Base-by-base conservation (phyloP, 2,329 filamentous ascomycete species). In the Cadophora gregata region DNA sequence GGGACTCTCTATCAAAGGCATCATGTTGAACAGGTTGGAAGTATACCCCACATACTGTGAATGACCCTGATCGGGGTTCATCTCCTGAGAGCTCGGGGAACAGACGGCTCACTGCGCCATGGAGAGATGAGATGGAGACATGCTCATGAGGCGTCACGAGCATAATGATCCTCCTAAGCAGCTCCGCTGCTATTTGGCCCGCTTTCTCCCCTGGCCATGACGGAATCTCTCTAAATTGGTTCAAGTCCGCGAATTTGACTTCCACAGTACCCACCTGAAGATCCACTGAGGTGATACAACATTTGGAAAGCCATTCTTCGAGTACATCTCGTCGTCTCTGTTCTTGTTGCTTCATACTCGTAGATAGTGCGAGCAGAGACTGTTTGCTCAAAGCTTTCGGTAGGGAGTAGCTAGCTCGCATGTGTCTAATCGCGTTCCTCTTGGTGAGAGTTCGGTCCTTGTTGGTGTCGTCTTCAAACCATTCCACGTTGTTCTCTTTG, bases 381-480 rank as follows among this genome's bases (percentile, higher is more conserved):
- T 84, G 80, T 63, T 88, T 88, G 68, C 86, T 86, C 2, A 98
- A 79, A 0, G 93, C 93, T 10, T 77, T 77, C 0, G 96, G 95
- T 4, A 98, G 80, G 2, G 77, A 75, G 66, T 89, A 79, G 4
- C 84, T 79, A 29, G 82, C 79, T 24, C 86, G 83, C 51, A 97
- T 77, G 76, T 90, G 81, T 36, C 95, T 87, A 45, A 97, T 82
- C 0, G 95, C 89, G 74, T 99, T 99, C 45, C 96, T 87, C 53
- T 84, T 79, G 0, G 96, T 97, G 66, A 96, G 80, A 0, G 89
- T 93, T 9, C 83, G 84, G 73, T 97, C 91, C 19, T 82, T 78
- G 75, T 99, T 99, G 1, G 94, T 97, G 50, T 83, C 80, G 76
- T 99, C 96, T 76, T 96, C 92, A 69, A 93, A 92, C 91, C 93